Percentiles rank a stretch among this genome's conserved stretches.
These are phyloP conservation scores for Phytopythium delawarense DNA, from an alignment of 352 stramenopile genomes.

Conservation along the genomic window DNA sequence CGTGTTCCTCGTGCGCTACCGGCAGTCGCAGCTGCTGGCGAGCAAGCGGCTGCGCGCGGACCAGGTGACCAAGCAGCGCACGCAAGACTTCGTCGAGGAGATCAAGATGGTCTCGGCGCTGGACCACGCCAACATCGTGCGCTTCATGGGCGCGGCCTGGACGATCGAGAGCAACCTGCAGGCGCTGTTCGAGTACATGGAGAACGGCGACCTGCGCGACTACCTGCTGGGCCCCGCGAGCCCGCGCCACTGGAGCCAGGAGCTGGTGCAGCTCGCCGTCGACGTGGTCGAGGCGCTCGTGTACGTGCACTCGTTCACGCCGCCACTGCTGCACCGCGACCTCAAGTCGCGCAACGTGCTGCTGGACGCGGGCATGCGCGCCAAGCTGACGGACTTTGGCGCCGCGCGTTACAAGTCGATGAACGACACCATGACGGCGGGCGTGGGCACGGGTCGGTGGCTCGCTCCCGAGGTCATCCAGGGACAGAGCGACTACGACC, in stretches of 20 bases:
- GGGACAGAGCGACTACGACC: conserved; percentile 15
- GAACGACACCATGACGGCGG: conserved; percentile 21
- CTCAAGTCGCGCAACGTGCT: conserved; percentile 57
- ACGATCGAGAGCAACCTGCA: conserved; percentile 45
- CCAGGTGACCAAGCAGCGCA: conserved; percentile 23
- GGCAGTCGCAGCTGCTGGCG: conserved; percentile 27
- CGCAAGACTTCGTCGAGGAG: conserved; percentile 40
- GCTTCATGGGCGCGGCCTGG: conserved; percentile 49
- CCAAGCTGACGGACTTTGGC: conserved; percentile 24
- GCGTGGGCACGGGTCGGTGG: conserved; percentile 19
- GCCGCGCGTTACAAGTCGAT: conserved; percentile 7
- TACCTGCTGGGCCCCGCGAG: conserved; percentile 22
- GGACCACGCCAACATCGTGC: conserved; percentile 42
- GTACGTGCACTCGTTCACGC: conserved; percentile 51
- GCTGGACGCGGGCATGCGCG: conserved; percentile 19
- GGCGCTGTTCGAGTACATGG: conserved; percentile 61
- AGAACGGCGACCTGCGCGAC: conserved; percentile 38
- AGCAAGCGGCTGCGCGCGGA: conserved; percentile 40
- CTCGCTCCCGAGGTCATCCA: conserved; percentile 30
- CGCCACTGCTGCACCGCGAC: conserved; percentile 44
- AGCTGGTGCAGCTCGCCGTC: conserved; percentile 28
- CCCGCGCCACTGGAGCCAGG: conserved; percentile 22
- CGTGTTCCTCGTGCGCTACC: conserved; percentile 39
- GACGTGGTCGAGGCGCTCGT: conserved; percentile 48
- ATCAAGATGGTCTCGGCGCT: conserved; percentile 46